Evolutionary conservation across 1,139 yeast genomes (phyloP).

Genomic region (Nematodospora anomalae): DNA sequence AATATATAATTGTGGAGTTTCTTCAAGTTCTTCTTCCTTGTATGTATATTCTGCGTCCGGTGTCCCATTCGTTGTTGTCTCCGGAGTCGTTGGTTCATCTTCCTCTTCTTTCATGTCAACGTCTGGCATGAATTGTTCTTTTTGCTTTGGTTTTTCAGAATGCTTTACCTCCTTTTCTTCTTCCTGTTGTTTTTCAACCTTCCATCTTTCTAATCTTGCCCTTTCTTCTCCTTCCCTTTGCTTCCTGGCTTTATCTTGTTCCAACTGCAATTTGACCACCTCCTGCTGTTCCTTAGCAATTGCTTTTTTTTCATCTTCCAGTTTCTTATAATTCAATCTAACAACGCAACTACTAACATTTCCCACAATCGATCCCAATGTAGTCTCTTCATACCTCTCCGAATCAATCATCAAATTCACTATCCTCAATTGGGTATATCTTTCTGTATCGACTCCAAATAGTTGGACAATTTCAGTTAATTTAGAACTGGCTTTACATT

Average conservation of each 20-base stretch:
- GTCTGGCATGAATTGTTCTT: conserved; percentile 2
- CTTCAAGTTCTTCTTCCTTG: conserved; percentile 12
- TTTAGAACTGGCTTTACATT: conserved; percentile 13
- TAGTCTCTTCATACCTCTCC: conserved; percentile 11
- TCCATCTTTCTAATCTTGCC: conserved; percentile 2
- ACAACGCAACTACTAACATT: conserved; percentile 19
- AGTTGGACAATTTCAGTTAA: conserved; percentile 15
- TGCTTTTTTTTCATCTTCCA: conserved; percentile 8
- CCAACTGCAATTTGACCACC: conserved; percentile 21
- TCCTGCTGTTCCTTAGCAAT: conserved; percentile 20
- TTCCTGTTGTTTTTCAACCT: conserved; percentile 1
- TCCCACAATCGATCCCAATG: conserved; percentile 19
- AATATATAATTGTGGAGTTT: conserved; percentile 24
- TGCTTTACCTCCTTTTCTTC: conserved; percentile 1
- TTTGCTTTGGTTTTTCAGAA: conserved; percentile 1
- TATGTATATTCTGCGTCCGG: conserved; percentile 4
- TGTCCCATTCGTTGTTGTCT: not conserved
- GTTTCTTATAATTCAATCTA: conserved; percentile 21
- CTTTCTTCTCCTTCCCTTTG: conserved; percentile 9
- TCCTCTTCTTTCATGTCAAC: conserved; percentile 8
- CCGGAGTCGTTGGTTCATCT: not conserved
- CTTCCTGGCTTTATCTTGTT: conserved; percentile 16
- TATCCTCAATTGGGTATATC: conserved; percentile 12
- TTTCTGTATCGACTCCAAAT: conserved; percentile 12
- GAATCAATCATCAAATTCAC: conserved; percentile 13